Evolutionary conservation across 176 grass and related monocot genomes (phyloP), one percentile per base, ranked within the genome.

Genomic region (Zoysia japonica): DNA sequence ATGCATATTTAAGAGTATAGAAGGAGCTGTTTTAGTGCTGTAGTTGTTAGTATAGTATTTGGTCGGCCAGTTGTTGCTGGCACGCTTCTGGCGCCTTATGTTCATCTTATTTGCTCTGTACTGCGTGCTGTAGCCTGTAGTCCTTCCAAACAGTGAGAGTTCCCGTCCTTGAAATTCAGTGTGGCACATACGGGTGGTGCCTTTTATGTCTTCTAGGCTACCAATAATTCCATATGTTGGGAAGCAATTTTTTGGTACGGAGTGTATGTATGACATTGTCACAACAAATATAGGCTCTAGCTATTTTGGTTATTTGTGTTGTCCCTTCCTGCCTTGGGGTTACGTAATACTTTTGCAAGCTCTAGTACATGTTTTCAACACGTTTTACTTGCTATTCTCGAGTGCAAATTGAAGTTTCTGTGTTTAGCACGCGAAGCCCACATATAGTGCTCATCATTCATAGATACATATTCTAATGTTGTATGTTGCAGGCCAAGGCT

Each of bases 241-340:
- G 39, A 71, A 40, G 57, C 8, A 41, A 39, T 52, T 47, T 53
- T 86, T 77, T 2, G 28, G 28, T 28, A 28, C 28, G 28, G 28
- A 28, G 28, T 28, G 37, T 77, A 42, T 46, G 5, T 5, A n/a
- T 47, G 40, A 7, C 8, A 46, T 69, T 70, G 71, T 12, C 44
- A 28, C 20, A 28, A 28, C 28, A 15, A 12, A 61, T 52, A 62
- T 37, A 75, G 38, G 10, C 5, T 76, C 19, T 67, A 63, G 53
- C 56, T 71, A 77, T 65, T 55, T 3, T 63, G 38, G 76, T 39
- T 55, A 46, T 47, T 47, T 75, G 14, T 64, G 59, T 40, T 35
- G 37, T n/a, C 10, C 62, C 8, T 71, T 50, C 14, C 28, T 28
- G 28, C 28, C 28, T 28, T 28, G 28, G 28, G 17, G 28, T 28